phyloP scores from a whole-genome alignment of 176 grass and related monocot species.

The Cenchrus purpureus region DNA sequence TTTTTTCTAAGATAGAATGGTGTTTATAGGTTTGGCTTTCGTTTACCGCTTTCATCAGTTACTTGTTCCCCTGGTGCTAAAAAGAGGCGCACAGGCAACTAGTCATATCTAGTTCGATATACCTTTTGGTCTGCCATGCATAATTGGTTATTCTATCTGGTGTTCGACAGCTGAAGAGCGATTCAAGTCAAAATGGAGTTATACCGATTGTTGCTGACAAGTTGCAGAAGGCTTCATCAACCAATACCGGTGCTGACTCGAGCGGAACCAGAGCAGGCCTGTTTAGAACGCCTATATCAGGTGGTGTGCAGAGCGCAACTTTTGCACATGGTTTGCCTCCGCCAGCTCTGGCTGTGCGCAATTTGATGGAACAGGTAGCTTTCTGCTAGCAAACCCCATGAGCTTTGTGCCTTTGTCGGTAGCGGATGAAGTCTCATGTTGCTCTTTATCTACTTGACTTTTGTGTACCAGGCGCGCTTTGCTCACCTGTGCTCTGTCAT shows the following conservation, averaged over 20 bases:
- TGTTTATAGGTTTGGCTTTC: background rate
- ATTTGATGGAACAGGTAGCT: constrained; percentile 95
- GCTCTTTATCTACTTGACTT: constrained; percentile 1
- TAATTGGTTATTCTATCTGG: background rate
- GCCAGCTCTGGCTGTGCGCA: constrained; percentile 89
- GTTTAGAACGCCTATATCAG: constrained; percentile 97
- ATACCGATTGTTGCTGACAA: constrained; percentile 30
- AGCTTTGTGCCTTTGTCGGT: background rate
- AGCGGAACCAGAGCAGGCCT: constrained; percentile 82
- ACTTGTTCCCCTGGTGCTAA: background rate
- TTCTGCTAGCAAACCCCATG: background rate
- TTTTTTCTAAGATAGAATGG: background rate
- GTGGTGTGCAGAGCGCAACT: constrained; percentile 96
- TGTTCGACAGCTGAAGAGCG: constrained; percentile 19
- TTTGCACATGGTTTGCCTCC: constrained; percentile 89
- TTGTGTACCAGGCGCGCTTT: constrained; percentile 68
- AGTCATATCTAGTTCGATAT: background rate
- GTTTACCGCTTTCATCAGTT: background rate
- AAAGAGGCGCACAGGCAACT: background rate
- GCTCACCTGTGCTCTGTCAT: constrained; percentile 94
- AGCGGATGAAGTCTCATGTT: background rate
- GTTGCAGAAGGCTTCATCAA: constrained; percentile 11
- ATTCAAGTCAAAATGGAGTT: constrained; percentile 49
- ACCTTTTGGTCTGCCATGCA: background rate
- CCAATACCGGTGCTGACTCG: constrained; percentile 16